Evolutionary conservation across 768 basidiomycete species (phyloP), one percentile per base, ranked within the genome.

Genomic region (Boletus sensibilis): DNA sequence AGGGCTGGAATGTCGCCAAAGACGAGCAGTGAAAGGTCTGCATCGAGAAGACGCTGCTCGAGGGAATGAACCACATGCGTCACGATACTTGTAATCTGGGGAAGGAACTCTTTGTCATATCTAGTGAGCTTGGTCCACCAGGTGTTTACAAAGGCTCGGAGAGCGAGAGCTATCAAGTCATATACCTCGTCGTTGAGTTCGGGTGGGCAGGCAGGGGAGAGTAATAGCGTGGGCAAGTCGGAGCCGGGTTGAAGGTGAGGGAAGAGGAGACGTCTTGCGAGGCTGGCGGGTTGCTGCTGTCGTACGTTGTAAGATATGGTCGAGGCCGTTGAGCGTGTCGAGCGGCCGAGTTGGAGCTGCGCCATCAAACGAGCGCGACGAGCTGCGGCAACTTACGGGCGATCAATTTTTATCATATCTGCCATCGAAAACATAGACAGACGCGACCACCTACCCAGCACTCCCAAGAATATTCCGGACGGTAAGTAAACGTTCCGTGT

Each of bases 111-210:
- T 65, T 83, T 90, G 80, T 94, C 92, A 59, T 90, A 90, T 56
- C 88, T 82, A 1, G 91, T 83, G 51, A 94, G 79, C 64, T 84
- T 90, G 33, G 87, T 78, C 89, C 92, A 94, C 92, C 92, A 94
- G 2, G 89, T 87, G 45, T 84, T 82, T 37, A 94, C 83, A 64
- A 80, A 88, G 7, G 90, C 90, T 34, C 92, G 81, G 23, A 94
- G 78, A 11, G 85, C 81, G 55, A 93, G 85, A 0, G 92, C 91
- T 33, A 92, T 77, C 55, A 92, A 78, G 71, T 93, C 88, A 65
- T 93, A 92, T 8, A 46, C 66, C 56, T 72, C 70, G 6, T 79
- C 76, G 53, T 81, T 79, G 56, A 94, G 80, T 46, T 88, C 84
- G 23, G 78, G 76, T 0, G 79, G 72, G 10, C 75, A 75, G 13